These are phyloP conservation scores for Geranium brycei DNA, from an alignment of 345 rosid species.

Conservation along the genomic window DNA sequence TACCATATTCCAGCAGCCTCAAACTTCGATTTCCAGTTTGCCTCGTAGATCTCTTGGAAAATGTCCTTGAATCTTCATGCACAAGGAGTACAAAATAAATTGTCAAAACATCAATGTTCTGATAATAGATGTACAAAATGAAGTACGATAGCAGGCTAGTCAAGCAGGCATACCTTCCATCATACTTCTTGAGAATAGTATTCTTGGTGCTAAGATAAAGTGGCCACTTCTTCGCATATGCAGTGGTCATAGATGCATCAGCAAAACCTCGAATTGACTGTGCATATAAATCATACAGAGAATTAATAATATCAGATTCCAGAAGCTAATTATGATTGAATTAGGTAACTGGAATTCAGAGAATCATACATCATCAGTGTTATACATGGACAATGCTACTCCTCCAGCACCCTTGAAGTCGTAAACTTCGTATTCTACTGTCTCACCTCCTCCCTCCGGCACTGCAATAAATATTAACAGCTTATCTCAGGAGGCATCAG, in stretches of 20 bases:
- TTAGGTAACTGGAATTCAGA: no score
- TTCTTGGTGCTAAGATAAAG: slow-evolving; percentile 98
- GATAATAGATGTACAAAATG: no score
- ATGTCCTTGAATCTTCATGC: slow-evolving; percentile 84
- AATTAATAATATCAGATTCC: no score
- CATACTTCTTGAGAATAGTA: slow-evolving; percentile 96
- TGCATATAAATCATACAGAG: slow-evolving; percentile 3
- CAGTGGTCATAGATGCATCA: slow-evolving; percentile 88
- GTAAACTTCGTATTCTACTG: slow-evolving; percentile 67
- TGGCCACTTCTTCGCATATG: slow-evolving; percentile 92
- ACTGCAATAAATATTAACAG: slow-evolving; percentile 18
- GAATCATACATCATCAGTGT: slow-evolving; percentile 79
- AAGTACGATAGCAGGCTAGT: no score
- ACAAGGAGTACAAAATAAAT: background rate
- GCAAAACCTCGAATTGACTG: slow-evolving; percentile 90
- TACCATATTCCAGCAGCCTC: slow-evolving; percentile 97
- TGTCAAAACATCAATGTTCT: no score
- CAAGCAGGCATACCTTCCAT: slow-evolving; percentile 61
- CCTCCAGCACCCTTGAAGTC: slow-evolving; percentile 88
- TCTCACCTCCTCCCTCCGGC: slow-evolving; percentile 67
- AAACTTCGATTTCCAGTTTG: slow-evolving; percentile 78
- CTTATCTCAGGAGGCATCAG: no score
- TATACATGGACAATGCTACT: slow-evolving; percentile 84
- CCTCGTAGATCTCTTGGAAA: slow-evolving; percentile 93
- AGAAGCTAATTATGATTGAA: no score